Percentiles rank a stretch among this genome's conserved stretches.
Evolutionary conservation across 2,329 filamentous ascomycete species (phyloP).

Genomic region (Neonectria ditissima): DNA sequence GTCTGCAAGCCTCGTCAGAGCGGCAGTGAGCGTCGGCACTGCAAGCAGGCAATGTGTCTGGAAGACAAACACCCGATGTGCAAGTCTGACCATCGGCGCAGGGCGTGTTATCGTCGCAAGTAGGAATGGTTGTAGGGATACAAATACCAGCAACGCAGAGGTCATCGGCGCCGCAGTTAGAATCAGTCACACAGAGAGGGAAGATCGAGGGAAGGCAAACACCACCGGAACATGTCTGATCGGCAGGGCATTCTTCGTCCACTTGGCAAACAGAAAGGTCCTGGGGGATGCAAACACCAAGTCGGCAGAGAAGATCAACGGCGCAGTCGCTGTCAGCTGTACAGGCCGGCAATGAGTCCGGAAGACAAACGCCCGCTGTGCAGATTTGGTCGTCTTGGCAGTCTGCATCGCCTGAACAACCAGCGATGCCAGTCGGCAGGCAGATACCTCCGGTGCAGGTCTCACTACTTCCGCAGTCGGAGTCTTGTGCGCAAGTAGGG

Average conservation of each 20-base stretch:
- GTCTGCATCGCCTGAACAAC: not conserved
- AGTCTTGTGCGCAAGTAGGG: constrained; percentile 10
- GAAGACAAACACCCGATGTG: constrained; percentile 14
- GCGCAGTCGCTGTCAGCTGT: constrained; percentile 10
- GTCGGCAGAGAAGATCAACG: constrained; percentile 10
- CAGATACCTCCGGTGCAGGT: constrained; percentile 19
- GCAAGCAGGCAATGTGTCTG: constrained; percentile 4
- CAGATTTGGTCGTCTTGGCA: constrained; percentile 14
- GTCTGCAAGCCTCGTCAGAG: constrained; percentile 16
- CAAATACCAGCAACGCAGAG: constrained; percentile 9
- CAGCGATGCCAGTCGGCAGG: constrained; percentile 1
- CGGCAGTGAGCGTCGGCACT: constrained; percentile 3
- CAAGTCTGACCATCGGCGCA: constrained; percentile 9
- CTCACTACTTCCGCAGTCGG: constrained; percentile 7
- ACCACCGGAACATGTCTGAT: constrained; percentile 17
- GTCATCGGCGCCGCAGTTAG: constrained; percentile 7
- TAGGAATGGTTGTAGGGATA: constrained; percentile 6
- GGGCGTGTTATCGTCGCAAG: constrained; percentile 1
- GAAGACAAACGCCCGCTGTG: constrained; percentile 14
- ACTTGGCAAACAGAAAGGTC: not conserved
- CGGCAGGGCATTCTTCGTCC: constrained; percentile 4
- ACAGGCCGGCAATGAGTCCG: constrained; percentile 13
- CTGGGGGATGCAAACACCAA: constrained; percentile 16
- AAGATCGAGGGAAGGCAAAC: constrained; percentile 14
- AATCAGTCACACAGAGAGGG: constrained; percentile 15